These are phyloP conservation scores for Cucurbita moschata DNA, from an alignment of 306 rosid genomes.

Conservation along the genomic window DNA sequence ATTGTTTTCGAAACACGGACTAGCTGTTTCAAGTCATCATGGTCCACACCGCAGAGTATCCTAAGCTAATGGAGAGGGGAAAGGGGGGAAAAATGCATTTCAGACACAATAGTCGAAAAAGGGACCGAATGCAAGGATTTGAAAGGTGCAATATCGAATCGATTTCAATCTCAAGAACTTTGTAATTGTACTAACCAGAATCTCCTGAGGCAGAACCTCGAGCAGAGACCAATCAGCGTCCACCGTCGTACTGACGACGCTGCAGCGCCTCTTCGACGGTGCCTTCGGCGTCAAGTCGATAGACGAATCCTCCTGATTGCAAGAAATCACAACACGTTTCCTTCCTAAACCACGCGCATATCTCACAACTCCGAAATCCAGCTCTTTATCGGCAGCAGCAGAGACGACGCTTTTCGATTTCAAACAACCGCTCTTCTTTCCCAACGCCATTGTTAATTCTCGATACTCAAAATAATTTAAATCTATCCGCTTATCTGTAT, in stretches of 20 bases:
- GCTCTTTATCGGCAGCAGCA: conserved; percentile 3
- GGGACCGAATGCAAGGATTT: background rate
- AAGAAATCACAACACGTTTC: conserved; percentile 40
- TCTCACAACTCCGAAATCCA: conserved; percentile 29
- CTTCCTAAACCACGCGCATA: conserved; percentile 28
- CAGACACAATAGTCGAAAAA: background rate
- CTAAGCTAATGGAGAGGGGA: conserved; percentile 23
- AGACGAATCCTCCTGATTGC: conserved; percentile 9
- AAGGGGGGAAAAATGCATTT: background rate
- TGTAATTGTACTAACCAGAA: conserved; percentile 37
- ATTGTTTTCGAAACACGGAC: conserved; percentile 40
- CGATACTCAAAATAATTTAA: background rate
- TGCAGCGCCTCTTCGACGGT: conserved; percentile 38
- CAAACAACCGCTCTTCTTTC: conserved; percentile 17
- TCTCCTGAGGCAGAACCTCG: conserved; percentile 53
- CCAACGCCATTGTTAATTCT: conserved; percentile 28
- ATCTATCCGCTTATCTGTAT: background rate
- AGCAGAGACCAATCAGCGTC: conserved; percentile 20
- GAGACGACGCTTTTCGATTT: conserved; percentile 11
- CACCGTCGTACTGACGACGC: background rate
- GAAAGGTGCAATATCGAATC: background rate
- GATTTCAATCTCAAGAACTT: background rate
- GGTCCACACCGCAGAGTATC: conserved; percentile 53
- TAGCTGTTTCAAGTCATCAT: conserved; percentile 61
- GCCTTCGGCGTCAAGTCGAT: conserved; percentile 24